A percentile compares a stretch with the other conserved stretches of the same genome.
Evolutionary conservation across 257 asterid genomes (phyloP).

Genomic region (Lithospermum erythrorhizon): DNA sequence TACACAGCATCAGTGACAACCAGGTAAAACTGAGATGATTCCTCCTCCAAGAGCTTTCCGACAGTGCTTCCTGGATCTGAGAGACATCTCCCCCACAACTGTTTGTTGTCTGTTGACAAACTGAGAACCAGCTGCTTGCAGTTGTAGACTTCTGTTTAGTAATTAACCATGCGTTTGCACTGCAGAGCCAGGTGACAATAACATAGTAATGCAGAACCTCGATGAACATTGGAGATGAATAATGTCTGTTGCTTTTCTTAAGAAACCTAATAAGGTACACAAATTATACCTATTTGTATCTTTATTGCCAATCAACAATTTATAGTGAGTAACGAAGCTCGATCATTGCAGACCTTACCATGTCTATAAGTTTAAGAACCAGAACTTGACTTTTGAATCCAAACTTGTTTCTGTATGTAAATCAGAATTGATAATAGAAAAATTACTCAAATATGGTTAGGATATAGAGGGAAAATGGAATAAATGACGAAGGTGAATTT

Average conservation of each 20-base stretch:
- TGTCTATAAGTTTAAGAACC: slow-evolving; percentile 46
- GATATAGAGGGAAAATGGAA: neutral
- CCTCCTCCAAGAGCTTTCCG: neutral
- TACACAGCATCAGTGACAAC: neutral
- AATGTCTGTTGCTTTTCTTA: neutral
- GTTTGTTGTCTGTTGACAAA: neutral
- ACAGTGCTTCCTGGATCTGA: neutral
- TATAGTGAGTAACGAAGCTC: neutral
- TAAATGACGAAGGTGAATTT: slow-evolving; percentile 1
- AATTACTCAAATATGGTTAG: too few relatives aligned
- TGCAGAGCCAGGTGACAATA: neutral
- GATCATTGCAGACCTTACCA: slow-evolving; percentile 29
- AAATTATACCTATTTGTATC: too few relatives aligned
- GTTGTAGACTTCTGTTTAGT: neutral
- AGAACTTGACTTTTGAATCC: slow-evolving; percentile 93
- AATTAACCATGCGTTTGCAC: neutral
- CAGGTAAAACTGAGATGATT: neutral
- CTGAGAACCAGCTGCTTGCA: neutral
- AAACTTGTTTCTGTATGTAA: slow-evolving; percentile 75
- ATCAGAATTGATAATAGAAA: slow-evolving; percentile 4
- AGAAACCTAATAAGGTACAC: neutral
- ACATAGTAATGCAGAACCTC: neutral
- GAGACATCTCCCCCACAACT: neutral
- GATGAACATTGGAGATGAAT: too few relatives aligned
- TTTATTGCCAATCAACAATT: neutral